Evolutionary conservation across 352 stramenopile species (phyloP), one percentile per base, ranked within the genome.

Genomic region (Pythium pectinolyticum): DNA sequence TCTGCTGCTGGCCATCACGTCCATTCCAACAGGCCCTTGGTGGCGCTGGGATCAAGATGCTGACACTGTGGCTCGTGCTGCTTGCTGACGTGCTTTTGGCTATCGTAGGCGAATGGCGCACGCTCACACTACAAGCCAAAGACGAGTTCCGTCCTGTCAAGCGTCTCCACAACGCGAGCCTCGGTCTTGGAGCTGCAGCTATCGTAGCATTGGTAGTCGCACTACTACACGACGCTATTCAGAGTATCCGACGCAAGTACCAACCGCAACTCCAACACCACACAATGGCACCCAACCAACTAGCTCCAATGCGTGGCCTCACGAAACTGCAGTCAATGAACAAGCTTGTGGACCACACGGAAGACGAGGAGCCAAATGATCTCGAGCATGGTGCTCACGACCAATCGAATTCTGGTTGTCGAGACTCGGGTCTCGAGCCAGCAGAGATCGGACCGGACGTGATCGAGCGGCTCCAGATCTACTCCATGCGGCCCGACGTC

Each of bases 391-490:
- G 47, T n/a, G n/a, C n/a, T n/a, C n/a, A n/a, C n/a, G n/a, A n/a
- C n/a, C n/a, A n/a, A n/a, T n/a, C n/a, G n/a, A n/a, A n/a, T n/a
- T n/a, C n/a, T n/a, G n/a, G n/a, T n/a, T n/a, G n/a, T n/a, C n/a
- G n/a, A n/a, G n/a, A n/a, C n/a, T n/a, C n/a, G n/a, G n/a, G n/a
- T n/a, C n/a, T n/a, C n/a, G n/a, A n/a, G n/a, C n/a, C n/a, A n/a
- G 37, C 8, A 2, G 27, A 34, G 32, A 40, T 64, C 20, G 48
- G 47, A 22, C 46, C 61, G 1, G 63, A 75, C 28, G 59, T 75
- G n/a, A 52, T 72, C 3, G 69, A 72, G 32, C 47, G 58, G n/a
- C 64, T 75, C 12, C 41, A 39, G n/a, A 67, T 75, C 41, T 60
- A 63, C 41, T 70, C 65, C 6, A 47, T 73, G 15, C 32, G 39